Base-by-base conservation (phyloP, 257 asterid species). In the Catharanthus roseus region DNA sequence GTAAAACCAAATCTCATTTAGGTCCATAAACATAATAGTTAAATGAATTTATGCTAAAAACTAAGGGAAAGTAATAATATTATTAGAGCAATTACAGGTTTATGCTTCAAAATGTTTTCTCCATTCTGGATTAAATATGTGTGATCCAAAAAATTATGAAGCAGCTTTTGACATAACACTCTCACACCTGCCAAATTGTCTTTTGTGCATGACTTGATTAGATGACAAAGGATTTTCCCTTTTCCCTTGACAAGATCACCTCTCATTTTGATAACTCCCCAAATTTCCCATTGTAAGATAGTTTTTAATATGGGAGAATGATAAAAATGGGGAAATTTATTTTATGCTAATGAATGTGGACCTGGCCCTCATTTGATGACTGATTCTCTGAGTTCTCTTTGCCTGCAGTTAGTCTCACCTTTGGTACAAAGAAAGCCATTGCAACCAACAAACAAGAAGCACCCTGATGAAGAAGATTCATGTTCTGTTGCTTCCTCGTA, bases 381-480 rank as follows among this genome's bases (percentile, higher is more conserved):
- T 75, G 58, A 68, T n/a, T 24, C 24, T 5, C 10, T 76, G 21
- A 31, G 41, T 29, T 64, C 60, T 79, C 64, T 53, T 77, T 73
- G 21, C 28, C 56, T 67, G 83, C 93, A 90, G 97, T 65, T 60
- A 29, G 77, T 75, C 70, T 68, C 87, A 57, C 84, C 87, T 73
- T 67, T 69, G 73, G 81, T 70, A 74, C 75, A 78, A 55, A 83
- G 89, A 81, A 88, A 84, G 78, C 93, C 92, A 49, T 66, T 87
- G 80, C 91, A 90, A 74, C 87, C 83, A 56, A 89, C 82, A 77
- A 83, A 82, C 82, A 90, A 87, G 85, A 89, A 90, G 83, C 86
- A 23, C 67, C 79, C 85, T 15, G 95, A 85, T 77, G 96, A 90
- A 74, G 96, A 88, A 74, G 89, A 89, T 72, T 73, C 82, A 26